Base-by-base conservation (phyloP, 495 filamentous ascomycete genomes). In the Lasiosphaeris hirsuta region DNA sequence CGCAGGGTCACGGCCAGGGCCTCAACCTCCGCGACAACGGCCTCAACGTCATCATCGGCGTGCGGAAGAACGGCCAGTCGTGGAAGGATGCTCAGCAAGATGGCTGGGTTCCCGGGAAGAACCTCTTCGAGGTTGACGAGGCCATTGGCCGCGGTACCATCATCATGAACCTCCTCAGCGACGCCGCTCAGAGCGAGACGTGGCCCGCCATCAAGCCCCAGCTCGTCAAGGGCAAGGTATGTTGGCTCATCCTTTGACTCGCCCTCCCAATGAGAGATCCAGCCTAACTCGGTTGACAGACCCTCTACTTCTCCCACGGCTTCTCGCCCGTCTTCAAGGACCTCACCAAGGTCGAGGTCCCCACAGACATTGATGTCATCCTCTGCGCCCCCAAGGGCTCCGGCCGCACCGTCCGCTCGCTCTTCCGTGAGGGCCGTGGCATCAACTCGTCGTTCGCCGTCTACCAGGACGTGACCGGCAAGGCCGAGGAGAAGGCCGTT, bases 281-380 rank as follows among this genome's bases (percentile, higher is more conserved):
- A n/a, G 30, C 33, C 17, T 45, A 42, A 58, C 33, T 10, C 37
- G 7, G 11, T 30, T 5, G 15, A 23, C 54, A 90, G 91, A 98
- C 94, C 45, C 88, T 98, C 68, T 98, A 98, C 86, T 98, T 98
- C 86, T 97, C 94, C 53, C 94, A 98, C 84, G 94, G 94, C 73
- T 98, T 98, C 89, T 98, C 94, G 59, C 94, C 94, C 69, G 92
- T 98, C 76, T 98, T 98, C 90, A 96, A 96, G 81, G 88, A 96
- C 75, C 85, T 94, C 66, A 98, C 94, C 85, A 96, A 96, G 79
- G 94, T 98, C 73, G 93, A 98, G 50, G 89, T 96, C 61, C 94
- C 94, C 73, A 82, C 72, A 53, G 89, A 96, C 77, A 89, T 98
- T 65, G 94, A 97, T 77, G 95, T 98, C 71, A 98, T 98, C 80